Percentiles rank a stretch among this genome's conserved stretches.
These are phyloP conservation scores for Gossypium ekmanianum DNA, from an alignment of 345 rosid genomes.

Conservation along the genomic window DNA sequence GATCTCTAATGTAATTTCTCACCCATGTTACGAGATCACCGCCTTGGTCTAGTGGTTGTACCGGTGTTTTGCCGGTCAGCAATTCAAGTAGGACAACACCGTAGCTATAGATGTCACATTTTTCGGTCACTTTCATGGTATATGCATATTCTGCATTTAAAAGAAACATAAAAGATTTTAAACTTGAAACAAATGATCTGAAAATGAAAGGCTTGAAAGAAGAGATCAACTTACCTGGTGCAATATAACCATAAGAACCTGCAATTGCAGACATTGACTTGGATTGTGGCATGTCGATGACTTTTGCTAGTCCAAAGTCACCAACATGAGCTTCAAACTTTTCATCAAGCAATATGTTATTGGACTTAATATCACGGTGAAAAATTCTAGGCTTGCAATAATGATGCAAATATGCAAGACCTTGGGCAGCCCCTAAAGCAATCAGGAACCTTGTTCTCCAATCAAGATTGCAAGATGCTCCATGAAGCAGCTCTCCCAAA, in stretches of 20 bases:
- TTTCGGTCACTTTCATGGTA: slow-evolving; percentile 92
- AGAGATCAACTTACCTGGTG: slow-evolving; percentile 53
- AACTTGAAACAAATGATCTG: background rate
- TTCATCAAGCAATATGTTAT: slow-evolving; percentile 74
- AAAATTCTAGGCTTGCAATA: slow-evolving; percentile 86
- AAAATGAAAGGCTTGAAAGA: background rate
- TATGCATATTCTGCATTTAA: slow-evolving; percentile 71
- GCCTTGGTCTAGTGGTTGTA: slow-evolving; percentile 86
- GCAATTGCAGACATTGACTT: slow-evolving; percentile 95
- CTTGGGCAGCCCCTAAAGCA: slow-evolving; percentile 82
- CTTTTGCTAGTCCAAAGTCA: slow-evolving; percentile 89
- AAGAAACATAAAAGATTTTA: background rate
- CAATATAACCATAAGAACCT: slow-evolving; percentile 96
- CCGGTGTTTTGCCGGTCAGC: slow-evolving; percentile 74
- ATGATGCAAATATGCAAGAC: slow-evolving; percentile 81
- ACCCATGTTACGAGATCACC: slow-evolving; percentile 90
- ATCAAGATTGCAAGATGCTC: slow-evolving; percentile 46
- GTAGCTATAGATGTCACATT: slow-evolving; percentile 86
- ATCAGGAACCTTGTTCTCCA: slow-evolving; percentile 74
- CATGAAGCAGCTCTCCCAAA: slow-evolving; percentile 73
- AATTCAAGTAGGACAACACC: slow-evolving; percentile 81
- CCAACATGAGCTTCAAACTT: slow-evolving; percentile 89
- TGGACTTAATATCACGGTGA: slow-evolving; percentile 87
- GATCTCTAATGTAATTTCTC: slow-evolving; percentile 44
- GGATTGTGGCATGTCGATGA: slow-evolving; percentile 81